phyloP scores from a whole-genome alignment of 78 protist genomes.

The Andalucia godoyi region DNA sequence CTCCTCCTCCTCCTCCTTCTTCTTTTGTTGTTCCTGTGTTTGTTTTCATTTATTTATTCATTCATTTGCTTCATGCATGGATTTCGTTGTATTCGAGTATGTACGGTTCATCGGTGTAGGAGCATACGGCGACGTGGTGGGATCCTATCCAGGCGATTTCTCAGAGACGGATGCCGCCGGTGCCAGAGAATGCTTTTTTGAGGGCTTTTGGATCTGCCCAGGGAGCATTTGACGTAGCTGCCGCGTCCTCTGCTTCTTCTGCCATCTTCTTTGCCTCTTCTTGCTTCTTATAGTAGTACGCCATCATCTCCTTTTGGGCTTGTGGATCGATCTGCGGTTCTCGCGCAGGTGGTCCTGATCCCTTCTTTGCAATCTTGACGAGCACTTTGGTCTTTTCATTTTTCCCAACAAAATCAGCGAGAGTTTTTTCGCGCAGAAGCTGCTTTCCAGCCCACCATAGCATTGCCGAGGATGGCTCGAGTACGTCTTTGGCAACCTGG shows the following conservation, averaged over 20 bases:
- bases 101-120: too few species aligned
- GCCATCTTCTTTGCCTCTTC: conserved; percentile 25
- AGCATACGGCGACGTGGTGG: too few species aligned
- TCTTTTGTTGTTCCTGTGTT: too few species aligned
- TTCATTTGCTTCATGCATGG: too few species aligned
- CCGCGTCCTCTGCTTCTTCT: conserved; percentile 12
- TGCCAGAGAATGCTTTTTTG: conserved; percentile 12
- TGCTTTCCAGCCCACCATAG: conserved; percentile 54
- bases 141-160: too few species aligned
- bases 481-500: conserved; percentile 9
- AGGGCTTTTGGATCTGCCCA: conserved; percentile 23
- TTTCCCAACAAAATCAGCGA: conserved; percentile 20
- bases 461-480: neutral
- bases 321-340: conserved; percentile 24
- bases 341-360: conserved; percentile 18
- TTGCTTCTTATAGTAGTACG: conserved; percentile 35
- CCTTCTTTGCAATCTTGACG: conserved; percentile 19
- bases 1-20: too few species aligned
- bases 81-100: too few species aligned
- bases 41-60: too few species aligned
- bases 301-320: conserved; percentile 44
- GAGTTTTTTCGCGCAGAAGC: neutral
- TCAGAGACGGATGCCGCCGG: conserved; percentile 10
- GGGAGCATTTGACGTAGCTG: neutral
- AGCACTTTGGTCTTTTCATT: conserved; percentile 54